Evolutionary conservation across 2,329 filamentous ascomycete genomes (phyloP).

Genomic region (Onygena corvina): DNA sequence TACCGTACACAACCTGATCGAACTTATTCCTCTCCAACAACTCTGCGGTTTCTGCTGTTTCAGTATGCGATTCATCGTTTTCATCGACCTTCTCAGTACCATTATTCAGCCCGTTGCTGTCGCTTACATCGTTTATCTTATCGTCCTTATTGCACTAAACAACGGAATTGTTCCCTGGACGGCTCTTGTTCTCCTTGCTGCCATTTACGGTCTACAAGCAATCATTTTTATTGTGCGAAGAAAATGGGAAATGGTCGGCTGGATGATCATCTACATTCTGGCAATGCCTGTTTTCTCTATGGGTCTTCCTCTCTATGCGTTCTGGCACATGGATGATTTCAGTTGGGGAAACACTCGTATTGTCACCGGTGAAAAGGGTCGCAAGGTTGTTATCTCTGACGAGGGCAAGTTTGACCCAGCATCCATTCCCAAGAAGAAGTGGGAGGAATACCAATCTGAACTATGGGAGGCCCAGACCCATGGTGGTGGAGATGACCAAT

Average conservation of each 20-base stretch:
- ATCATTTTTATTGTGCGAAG: conserved; percentile 93
- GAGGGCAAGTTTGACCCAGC: conserved; percentile 95
- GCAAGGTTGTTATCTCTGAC: conserved; percentile 85
- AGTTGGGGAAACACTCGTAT: conserved; percentile 98
- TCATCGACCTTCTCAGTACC: conserved; percentile 84
- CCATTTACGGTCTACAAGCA: conserved; percentile 94
- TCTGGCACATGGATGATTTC: conserved; percentile 99
- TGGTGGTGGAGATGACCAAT: conserved; percentile 60
- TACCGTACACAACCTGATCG: conserved; percentile 92
- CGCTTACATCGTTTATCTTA: conserved; percentile 78
- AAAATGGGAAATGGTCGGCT: conserved; percentile 99
- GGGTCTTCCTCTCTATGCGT: conserved; percentile 79
- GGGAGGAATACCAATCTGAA: conserved; percentile 97
- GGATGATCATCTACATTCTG: conserved; percentile 93
- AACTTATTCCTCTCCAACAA: conserved; percentile 83
- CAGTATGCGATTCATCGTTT: conserved; percentile 97
- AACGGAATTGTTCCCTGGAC: conserved; percentile 62
- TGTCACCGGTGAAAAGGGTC: conserved; percentile 83
- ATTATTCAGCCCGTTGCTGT: conserved; percentile 84
- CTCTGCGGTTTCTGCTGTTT: conserved; percentile 99
- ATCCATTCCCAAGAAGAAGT: conserved; percentile 92
- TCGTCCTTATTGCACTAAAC: conserved; percentile 56
- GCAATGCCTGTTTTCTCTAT: conserved; percentile 89
- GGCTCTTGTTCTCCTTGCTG: conserved; percentile 78
- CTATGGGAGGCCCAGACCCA: conserved; percentile 94